Percentiles rank a stretch among this genome's conserved stretches.
phyloP scores from a whole-genome alignment of 2,329 filamentous ascomycete species.

The Colletotrichum aenigma region DNA sequence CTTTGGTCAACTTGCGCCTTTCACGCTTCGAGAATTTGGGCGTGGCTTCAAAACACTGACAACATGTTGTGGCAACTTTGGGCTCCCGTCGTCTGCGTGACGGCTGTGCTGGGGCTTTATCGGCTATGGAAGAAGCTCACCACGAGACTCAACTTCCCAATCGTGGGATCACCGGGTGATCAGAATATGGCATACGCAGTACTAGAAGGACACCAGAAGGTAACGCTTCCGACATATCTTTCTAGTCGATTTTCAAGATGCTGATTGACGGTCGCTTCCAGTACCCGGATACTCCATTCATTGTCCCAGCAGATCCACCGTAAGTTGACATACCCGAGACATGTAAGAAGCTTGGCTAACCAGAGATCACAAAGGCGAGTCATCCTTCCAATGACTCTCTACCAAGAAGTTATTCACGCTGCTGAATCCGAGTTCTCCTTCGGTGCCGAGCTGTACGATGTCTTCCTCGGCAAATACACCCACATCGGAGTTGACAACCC shows the following conservation, averaged over 20 bases:
- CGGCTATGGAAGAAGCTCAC: neutral
- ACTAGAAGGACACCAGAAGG: neutral
- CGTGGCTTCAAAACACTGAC: neutral
- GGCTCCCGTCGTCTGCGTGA: neutral
- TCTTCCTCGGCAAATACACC: slow-evolving; percentile 20
- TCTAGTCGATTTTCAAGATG: too few species aligned
- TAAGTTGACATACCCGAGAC: neutral
- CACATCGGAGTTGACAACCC: slow-evolving; percentile 7
- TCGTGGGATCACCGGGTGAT: neutral
- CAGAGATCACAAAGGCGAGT: neutral
- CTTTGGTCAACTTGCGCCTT: neutral
- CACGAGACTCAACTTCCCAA: neutral
- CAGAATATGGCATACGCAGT: neutral
- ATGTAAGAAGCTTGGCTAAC: neutral
- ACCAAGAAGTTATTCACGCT: slow-evolving; percentile 12
- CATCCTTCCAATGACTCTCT: slow-evolving; percentile 10
- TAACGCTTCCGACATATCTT: neutral
- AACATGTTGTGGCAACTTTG: slow-evolving; percentile 9
- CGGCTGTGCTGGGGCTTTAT: neutral
- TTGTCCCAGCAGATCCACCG: neutral
- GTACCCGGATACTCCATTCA: slow-evolving; percentile 12
- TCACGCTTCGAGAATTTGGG: neutral
- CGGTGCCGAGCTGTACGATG: slow-evolving; percentile 13
- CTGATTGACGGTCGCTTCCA: neutral
- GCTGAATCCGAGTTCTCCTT: slow-evolving; percentile 4